Conservation (phyloP, 805 yeast species). For the Ascoidea tarda region DNA sequence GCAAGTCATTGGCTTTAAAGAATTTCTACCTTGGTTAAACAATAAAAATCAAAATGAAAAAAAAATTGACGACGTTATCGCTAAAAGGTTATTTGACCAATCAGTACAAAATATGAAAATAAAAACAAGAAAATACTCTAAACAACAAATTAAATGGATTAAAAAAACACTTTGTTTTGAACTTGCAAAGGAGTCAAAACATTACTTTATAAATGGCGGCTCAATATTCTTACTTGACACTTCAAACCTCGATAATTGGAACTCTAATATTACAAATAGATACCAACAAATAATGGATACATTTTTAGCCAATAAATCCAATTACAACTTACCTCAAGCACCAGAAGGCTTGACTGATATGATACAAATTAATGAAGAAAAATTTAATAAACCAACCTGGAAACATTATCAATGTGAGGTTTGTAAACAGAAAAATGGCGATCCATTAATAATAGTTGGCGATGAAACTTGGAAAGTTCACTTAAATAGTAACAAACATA, state of each 20-base stretch:
- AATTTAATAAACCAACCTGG: slow-evolving; percentile 26
- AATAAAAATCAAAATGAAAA: slow-evolving; percentile 4
- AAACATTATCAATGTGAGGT: slow-evolving; percentile 51
- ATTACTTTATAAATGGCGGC: slow-evolving; percentile 42
- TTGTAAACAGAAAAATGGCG: slow-evolving; percentile 44
- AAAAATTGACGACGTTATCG: slow-evolving; percentile 12
- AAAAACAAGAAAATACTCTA: slow-evolving; percentile 77
- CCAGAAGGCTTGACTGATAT: background rate
- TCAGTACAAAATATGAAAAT: slow-evolving; percentile 70
- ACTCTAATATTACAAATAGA: slow-evolving; percentile 32
- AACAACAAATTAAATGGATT: slow-evolving; percentile 85
- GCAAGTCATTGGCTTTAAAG: slow-evolving; percentile 94
- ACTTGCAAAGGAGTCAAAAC: slow-evolving; percentile 30
- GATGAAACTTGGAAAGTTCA: slow-evolving; percentile 60
- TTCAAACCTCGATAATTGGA: slow-evolving; percentile 55
- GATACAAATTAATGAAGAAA: background rate
- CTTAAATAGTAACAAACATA: slow-evolving; percentile 53
- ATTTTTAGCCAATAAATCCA: slow-evolving; percentile 12
- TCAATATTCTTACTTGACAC: slow-evolving; percentile 63
- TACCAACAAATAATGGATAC: slow-evolving; percentile 35
- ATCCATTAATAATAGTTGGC: slow-evolving; percentile 54
- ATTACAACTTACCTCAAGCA: background rate
- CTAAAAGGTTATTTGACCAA: slow-evolving; percentile 18
- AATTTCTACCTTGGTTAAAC: slow-evolving; percentile 60
- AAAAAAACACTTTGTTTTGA: slow-evolving; percentile 53